phyloP scores from a whole-genome alignment of 2,329 filamentous ascomycete genomes.

The Venturia aucupariae region DNA sequence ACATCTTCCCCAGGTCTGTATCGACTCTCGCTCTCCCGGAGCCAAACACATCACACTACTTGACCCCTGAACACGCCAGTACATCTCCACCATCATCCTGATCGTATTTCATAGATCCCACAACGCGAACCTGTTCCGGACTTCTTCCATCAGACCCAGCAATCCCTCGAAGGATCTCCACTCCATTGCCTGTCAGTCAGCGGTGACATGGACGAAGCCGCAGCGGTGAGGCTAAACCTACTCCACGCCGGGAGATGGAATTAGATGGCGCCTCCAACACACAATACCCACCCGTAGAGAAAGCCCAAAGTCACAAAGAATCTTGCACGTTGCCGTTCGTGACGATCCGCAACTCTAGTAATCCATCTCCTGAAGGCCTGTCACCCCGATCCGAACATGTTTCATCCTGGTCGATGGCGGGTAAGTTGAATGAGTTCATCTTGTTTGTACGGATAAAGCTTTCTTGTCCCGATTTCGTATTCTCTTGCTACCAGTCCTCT shows the following conservation, averaged over 20 bases:
- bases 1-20: not conserved
- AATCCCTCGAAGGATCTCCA: not conserved
- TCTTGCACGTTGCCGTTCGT: not conserved
- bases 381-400: not conserved
- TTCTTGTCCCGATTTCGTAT: not conserved
- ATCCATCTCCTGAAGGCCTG: not conserved
- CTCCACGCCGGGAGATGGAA: not conserved
- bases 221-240: not conserved
- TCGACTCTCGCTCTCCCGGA: not conserved
- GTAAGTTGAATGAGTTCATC: slow-evolving; percentile 6
- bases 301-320: not conserved
- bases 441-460: slow-evolving; percentile 1
- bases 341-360: not conserved
- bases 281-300: too few relatives aligned
- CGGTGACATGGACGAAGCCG: not conserved
- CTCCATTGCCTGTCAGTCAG: not conserved
- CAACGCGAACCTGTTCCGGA: not conserved
- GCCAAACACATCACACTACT: too few relatives aligned
- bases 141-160: not conserved
- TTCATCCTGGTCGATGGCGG: not conserved
- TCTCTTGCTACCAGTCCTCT: not conserved
- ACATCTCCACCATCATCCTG: slow-evolving; percentile 1
- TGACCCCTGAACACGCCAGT: not conserved
- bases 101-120: not conserved
- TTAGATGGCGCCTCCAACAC: not conserved